Conservation (phyloP, 2,329 filamentous ascomycete genomes). For the Aaosphaeria arxii region DNA sequence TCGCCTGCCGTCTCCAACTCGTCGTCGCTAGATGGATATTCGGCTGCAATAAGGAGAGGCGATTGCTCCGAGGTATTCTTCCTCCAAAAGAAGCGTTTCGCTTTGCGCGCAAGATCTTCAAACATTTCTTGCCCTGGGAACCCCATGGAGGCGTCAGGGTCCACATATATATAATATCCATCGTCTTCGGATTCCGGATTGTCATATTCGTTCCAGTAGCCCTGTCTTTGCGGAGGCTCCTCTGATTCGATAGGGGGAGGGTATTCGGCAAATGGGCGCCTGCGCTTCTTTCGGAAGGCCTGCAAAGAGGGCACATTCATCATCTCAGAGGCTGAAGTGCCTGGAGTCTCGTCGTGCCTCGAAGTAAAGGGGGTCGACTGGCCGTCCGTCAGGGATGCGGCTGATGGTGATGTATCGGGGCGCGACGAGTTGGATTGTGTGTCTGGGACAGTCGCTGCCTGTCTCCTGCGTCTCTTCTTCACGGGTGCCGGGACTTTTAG, state of each 20-base stretch:
- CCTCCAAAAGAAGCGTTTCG: slow-evolving; percentile 22
- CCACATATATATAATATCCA: slow-evolving; percentile 70
- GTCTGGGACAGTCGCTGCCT: slow-evolving; percentile 18
- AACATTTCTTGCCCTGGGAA: slow-evolving; percentile 66
- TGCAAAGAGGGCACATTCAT: slow-evolving; percentile 39
- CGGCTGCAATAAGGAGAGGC: slow-evolving; percentile 29
- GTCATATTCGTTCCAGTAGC: slow-evolving; percentile 87
- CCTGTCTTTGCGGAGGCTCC: slow-evolving; percentile 19
- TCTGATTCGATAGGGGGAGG: slow-evolving; percentile 18
- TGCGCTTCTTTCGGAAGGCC: slow-evolving; percentile 44
- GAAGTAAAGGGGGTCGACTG: slow-evolving; percentile 26
- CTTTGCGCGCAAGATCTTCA: slow-evolving; percentile 35
- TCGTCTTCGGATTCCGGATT: slow-evolving; percentile 63
- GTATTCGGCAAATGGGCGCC: slow-evolving; percentile 27
- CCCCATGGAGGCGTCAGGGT: slow-evolving; percentile 60
- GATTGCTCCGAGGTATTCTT: slow-evolving; percentile 16
- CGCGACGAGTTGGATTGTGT: slow-evolving; percentile 23
- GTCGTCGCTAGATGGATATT: slow-evolving; percentile 49
- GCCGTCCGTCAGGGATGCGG: slow-evolving; percentile 22
- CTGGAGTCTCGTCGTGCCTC: slow-evolving; percentile 31
- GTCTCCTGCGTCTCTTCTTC: slow-evolving; percentile 22
- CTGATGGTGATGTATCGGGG: slow-evolving; percentile 35
- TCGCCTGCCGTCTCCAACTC: slow-evolving; percentile 43
- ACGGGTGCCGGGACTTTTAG: slow-evolving; percentile 48
- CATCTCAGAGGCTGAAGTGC: slow-evolving; percentile 32